A percentile compares a stretch with the other conserved stretches of the same genome.
phyloP scores from a whole-genome alignment of 2,329 filamentous ascomycete species.

The Pseudogymnoascus sp. region DNA sequence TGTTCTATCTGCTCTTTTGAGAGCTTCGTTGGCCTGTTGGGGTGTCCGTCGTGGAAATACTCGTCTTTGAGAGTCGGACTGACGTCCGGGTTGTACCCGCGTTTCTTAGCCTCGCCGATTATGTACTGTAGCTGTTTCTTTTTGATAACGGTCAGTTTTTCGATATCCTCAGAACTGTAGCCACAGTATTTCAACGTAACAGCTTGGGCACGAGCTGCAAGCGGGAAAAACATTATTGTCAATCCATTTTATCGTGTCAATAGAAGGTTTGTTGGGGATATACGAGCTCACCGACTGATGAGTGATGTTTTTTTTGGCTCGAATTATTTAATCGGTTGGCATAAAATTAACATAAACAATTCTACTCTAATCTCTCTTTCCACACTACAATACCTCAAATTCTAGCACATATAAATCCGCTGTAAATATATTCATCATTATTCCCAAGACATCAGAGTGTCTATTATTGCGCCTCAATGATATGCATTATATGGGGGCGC shows the following conservation, averaged over 20 bases:
- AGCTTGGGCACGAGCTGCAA: not conserved
- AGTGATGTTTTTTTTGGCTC: not conserved
- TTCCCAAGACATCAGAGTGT: not conserved
- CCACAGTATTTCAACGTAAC: not conserved
- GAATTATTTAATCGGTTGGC: not conserved
- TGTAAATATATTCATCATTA: not conserved
- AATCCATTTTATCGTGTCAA: not conserved
- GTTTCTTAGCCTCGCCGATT: not conserved
- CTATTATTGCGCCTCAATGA: not conserved
- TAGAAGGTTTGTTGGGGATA: not conserved
- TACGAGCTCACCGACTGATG: not conserved
- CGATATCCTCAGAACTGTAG: not conserved
- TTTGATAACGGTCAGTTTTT: not conserved
- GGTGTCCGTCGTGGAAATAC: constrained; percentile 4
- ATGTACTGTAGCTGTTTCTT: constrained; percentile 1
- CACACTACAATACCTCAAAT: not conserved
- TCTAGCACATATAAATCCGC: not conserved
- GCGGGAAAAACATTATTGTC: constrained; percentile 1
- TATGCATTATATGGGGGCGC: not conserved
- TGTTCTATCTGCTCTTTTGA: not conserved
- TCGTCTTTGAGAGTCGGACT: not conserved
- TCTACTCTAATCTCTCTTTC: not conserved
- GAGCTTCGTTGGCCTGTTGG: not conserved
- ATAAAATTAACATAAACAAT: not conserved
- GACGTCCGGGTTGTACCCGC: not conserved